Base-by-base conservation (phyloP, 176 grass and related monocot species). In the Musa acuminata region DNA sequence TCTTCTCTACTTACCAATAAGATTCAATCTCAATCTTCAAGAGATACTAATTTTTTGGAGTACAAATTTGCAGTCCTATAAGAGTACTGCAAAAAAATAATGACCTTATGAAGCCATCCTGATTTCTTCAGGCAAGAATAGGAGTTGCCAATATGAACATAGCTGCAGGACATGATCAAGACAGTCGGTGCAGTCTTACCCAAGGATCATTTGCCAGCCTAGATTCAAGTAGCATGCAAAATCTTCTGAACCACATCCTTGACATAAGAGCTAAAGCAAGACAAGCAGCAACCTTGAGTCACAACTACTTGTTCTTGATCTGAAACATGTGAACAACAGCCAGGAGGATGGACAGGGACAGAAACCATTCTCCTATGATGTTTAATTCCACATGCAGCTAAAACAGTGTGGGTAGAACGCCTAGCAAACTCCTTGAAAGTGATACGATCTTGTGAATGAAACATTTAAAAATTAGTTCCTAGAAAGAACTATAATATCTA, bases 211-310 rank as follows among this genome's bases (percentile, higher is more conserved):
- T 19, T 23, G 20, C n/a, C 60, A 63, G 60, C 60, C 20, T 8
- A 20, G 19, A 6, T n/a, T 63, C 20, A 63, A 0, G 60, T 63
- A 23, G 23, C 13, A 35, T 55, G 49, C 72, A 57, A 29, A 74
- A 87, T 81, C 55, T 76, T 81, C 80, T 71, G 43, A 68, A 83
- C 77, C 67, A 81, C 76, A 77, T 86, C 57, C 78, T 80, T 69
- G 57, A 82, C 35, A 77, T 84, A 90, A 10, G 70, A 88, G 35
- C 72, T 64, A 77, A 85, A 90, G 60, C 85, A 88, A 23, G 67
- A 77, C 51, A 72, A 80, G 50, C 82, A 89, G 77, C 78, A 83
- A 89, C 75, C 81, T 75, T 58, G 66, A 69, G 74, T 27, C 69
- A 83, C 73, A 85, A 77, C 80, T 52, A 55, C 11, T 48, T 58